Evolutionary conservation across 148 eudicot species (phyloP), one percentile per base, ranked within the genome.

Genomic region (Arbutus unedo): DNA sequence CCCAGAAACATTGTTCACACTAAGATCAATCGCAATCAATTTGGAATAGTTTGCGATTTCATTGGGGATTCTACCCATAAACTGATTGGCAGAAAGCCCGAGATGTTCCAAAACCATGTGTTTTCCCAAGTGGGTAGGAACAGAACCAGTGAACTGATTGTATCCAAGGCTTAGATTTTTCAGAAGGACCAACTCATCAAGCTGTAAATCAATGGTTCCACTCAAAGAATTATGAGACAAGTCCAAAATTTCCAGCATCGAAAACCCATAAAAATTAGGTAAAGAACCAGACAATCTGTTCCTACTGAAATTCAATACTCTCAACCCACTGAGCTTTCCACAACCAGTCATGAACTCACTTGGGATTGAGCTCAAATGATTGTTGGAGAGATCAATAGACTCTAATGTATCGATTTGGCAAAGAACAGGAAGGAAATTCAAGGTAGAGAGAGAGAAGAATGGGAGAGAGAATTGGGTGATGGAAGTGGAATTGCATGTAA

Each of bases 371-470:
- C 79, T 72, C 4, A 95, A 87, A 14, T 3, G 74, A 82, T 93
- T 95, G 44, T 73, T 83, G 31, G 97, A 95, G 18, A 93, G 87
- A 82, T 95, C 91, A 81, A 95, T 87, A 72, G 84, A 80, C 85
- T 89, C 89, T 50, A 95, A 84, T 19, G 88, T 84, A 51, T 73
- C 82, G 80, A 93, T 80, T 15, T 89, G 64, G 84, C 98, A 94
- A 48, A 86, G 77, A 75, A 81, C 5, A 38, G 84, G 79, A 2
- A 89, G 84, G 83, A 91, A 78, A 60, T 79, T 82, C 25, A 87
- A 60, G 79, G 73, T 70, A 43, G 88, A 83, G n/a, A 93, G 81
- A 9, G 79, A 85, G 53, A 50, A 8, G 53, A 80, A 77, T n/a
- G 91, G 78, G 3, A 95, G 79, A 72, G 88, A 84, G 48, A 93